Base-by-base conservation (phyloP, 2,329 filamentous ascomycete genomes). In the Colletotrichum sp. region DNA sequence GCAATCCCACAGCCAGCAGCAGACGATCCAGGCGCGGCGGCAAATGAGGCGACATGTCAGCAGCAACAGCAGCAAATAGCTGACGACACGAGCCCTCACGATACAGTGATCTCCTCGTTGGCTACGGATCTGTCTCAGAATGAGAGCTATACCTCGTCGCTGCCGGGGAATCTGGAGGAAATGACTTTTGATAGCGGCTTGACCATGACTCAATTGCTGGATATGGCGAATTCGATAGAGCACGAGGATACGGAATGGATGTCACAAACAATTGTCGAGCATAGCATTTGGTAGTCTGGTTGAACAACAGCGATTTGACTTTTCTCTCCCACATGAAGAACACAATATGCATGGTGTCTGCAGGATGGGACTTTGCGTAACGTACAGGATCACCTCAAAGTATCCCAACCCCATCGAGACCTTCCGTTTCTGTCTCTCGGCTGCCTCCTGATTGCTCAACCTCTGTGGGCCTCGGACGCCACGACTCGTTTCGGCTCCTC, bases 211-310 rank as follows among this genome's bases (percentile, higher is more conserved):
- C 86, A 89, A 67, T 87, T 89, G 52, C 84, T 89, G 76, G 87
- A 87, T 5, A 84, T 89, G 75, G 87, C 87, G 0, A 86, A 89
- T 62, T 88, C 87, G 15, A 88, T 89, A 71, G 88, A 87, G 3
- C 80, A 81, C 5, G 83, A 77, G 65, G 85, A 87, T 36, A 86
- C 86, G 3, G 87, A 88, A 52, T 89, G 87, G 85, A 81, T 89
- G 44, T 87, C 85, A 1, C 86, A 88, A 68, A 85, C 85, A 0
- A 85, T 88, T 71, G 82, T 86, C 39, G 85, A 88, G 62, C 86
- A 87, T 77, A 81, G 84, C 62, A 87, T 87, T 10, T 87, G 84
- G 85, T 86, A 77, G 59, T 24, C 9, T 36, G 39, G 10, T 34
- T 13, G 10, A 26, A 26, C 34, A 52, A 57, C 10, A 68, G 65